Evolutionary conservation across 2,329 filamentous ascomycete genomes (phyloP), one percentile per base, ranked within the genome.

Genomic region (Sphaerulina musiva): DNA sequence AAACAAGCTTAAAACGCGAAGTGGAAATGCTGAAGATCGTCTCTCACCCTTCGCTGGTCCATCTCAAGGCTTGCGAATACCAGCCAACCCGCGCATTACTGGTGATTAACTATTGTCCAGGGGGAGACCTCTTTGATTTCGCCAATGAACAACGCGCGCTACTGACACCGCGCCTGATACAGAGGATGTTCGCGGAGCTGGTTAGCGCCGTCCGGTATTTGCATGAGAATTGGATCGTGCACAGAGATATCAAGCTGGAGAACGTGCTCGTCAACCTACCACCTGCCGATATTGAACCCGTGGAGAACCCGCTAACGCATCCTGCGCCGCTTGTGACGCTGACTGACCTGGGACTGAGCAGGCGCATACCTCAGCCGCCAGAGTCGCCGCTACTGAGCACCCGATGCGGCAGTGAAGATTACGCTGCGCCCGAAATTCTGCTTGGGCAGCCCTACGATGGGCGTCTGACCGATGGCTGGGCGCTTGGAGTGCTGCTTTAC

Each of bases 201-300:
- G 84, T 97, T 23, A 84, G 82, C 57, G 93, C 92, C 0, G 85
- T 95, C 36, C 81, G 80, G 54, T 96, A 97, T 73, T 76, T 98
- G 46, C 93, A 98, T 71, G 77, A 82, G 51, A 78, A 87, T 64
- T 85, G 82, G 62, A 95, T 98, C 68, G 92, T 97, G 51, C 93
- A 98, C 69, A 84, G 93, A 56, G 93, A 98, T 71, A 95, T 98
- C 72, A 98, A 98, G 74, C 84, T 98, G 55, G 93, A 98, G 77
- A 98, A 97, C 70, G 89, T 96, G 41, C 83, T 98, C 31, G 86
- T 97, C 65, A 97, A 95, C 68, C 78, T 95, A 46, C 82, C 86
- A 0, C 76, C 81, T 4, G 43, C 54, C 68, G 80, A 29, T 81
- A 87, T 66, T 80, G 95, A 40, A 75, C 81, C 64, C 58, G 76